Percentiles rank a stretch among this genome's conserved stretches.
Evolutionary conservation across 2,329 filamentous ascomycete genomes (phyloP).

Genomic region (Talaromyces marneffei): DNA sequence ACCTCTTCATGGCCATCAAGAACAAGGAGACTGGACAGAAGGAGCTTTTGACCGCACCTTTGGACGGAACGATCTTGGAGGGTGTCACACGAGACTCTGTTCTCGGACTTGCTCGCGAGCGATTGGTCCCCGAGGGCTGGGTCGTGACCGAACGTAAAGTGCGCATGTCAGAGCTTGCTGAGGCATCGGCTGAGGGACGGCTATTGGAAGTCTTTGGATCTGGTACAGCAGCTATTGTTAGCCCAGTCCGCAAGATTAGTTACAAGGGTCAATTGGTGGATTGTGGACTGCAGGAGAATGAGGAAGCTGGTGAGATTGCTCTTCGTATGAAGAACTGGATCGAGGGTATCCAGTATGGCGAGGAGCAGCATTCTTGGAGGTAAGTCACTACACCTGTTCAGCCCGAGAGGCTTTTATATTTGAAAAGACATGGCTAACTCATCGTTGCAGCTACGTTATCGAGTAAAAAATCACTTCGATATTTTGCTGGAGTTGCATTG

Average conservation of each 20-base stretch:
- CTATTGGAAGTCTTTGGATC: conserved; percentile 90
- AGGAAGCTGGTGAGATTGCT: conserved; percentile 85
- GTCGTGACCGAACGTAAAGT: conserved; percentile 81
- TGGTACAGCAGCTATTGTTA: conserved; percentile 90
- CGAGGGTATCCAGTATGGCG: conserved; percentile 89
- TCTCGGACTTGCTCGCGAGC: conserved; percentile 76
- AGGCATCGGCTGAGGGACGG: conserved; percentile 76
- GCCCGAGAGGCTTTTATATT: neutral
- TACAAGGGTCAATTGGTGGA: conserved; percentile 78
- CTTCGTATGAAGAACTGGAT: conserved; percentile 94
- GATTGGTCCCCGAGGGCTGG: conserved; percentile 81
- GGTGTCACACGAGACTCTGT: conserved; percentile 92
- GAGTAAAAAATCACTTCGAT: neutral
- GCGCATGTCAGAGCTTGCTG: conserved; percentile 77
- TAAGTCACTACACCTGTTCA: conserved; percentile 36
- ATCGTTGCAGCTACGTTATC: neutral
- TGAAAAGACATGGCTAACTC: neutral
- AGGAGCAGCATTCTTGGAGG: conserved; percentile 90
- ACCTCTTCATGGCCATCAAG: conserved; percentile 82
- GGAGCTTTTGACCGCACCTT: conserved; percentile 87
- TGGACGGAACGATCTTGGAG: conserved; percentile 94
- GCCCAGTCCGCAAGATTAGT: conserved; percentile 79
- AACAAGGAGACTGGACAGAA: conserved; percentile 84
- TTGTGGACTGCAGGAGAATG: conserved; percentile 71
- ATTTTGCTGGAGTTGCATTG: neutral